Evolutionary conservation across 1,139 yeast species (phyloP), one percentile per base, ranked within the genome.

Genomic region (Saccharomyces hybrid): DNA sequence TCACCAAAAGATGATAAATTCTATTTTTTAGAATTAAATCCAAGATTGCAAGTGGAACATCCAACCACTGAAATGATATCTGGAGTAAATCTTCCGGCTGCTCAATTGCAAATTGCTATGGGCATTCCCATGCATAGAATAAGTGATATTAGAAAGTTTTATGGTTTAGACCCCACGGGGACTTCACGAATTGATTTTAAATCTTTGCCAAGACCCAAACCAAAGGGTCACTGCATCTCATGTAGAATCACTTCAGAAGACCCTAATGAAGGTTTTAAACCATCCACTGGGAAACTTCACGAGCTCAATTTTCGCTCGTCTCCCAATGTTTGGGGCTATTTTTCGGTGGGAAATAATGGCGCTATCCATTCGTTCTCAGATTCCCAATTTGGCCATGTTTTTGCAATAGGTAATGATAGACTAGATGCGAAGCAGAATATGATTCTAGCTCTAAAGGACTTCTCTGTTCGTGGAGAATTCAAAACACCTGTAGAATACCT

Each of bases 321-420:
- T 46, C 89, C 97, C 23, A 93, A 93, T 66, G 99, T 93, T 51
- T 93, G 99, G 99, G 99, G 99, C 77, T 93, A 93, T 73, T 93
- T 93, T 81, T 88, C 96, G n/a, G 98, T 93, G 55, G 91, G 95
- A 65, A 90, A 88, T 73, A 95, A 89, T 72, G 96, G 98, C 59
- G 93, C 96, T 53, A 93, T 93, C 67, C 99, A 93, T 75, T 90
- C 97, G 3, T 93, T 90, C 76, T 87, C 96, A 29, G 99, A 93
- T 73, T 91, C 99, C 53, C 99, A 93, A 74, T 93, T 93, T 68
- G 99, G 99, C 70, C 99, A 93, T 72, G 91, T 93, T 62, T 93
- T 93, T 70, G 98, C 99, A 46, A 93, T 91, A 74, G 99, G 99
- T 71, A 99, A 93, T 76, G 91, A 91, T 70, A 87, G 99, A 76